Evolutionary conservation across 2,329 filamentous ascomycete species (phyloP), one percentile per base, ranked within the genome.

Genomic region (Pseudogymnoascus sp.): DNA sequence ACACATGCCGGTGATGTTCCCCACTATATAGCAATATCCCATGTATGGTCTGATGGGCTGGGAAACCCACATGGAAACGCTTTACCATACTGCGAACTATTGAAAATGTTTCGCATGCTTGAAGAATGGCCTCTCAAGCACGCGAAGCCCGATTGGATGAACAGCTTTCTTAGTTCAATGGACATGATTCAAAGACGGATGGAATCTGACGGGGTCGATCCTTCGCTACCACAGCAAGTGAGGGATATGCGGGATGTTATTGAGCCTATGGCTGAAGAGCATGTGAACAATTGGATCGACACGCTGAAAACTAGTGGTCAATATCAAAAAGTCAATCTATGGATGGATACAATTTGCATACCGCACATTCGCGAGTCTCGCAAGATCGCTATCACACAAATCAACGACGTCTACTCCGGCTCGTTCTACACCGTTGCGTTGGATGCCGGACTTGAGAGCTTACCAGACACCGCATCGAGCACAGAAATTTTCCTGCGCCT

Each of bases 1-100:
- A 53, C 47, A 18, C 47, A 53, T 20, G 6, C 47, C 8, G 28
- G 25, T 9, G 28, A 53, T 33, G 47, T 53, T 33, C 47, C 47
- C 28, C n/a, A 53, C 33, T 64, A 64, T 59, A 59, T 64, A 43
- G 64, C 65, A n/a, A 63, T 66, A 18, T 66, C 65, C 1, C 65
- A 66, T 39, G 63, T 66, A 18, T 66, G 65, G 65, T 65, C 58
- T 33, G 65, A 64, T 63, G 65, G 65, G 7, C 57, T 66, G 18
- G 64, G 64, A 9, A 66, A 66, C 59, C 18, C 50, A 28, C 28
- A 60, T 12, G 18, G 14, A n/a, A 66, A 64, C 36, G 47, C 39
- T 14, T 60, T 66, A 25, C 64, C 59, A 22, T 25, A 28, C 35
- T 66, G 65, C 38, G 64, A 66, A 36, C 41, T 62, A n/a, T 2